phyloP scores from a whole-genome alignment of 129 eudicot genomes.

The carrot (Daucus carota) region DH1_v3.0 NC_030383.2:47025501-47026000 shows the following conservation, averaged over 20 bases:
- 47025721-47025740: neutral
- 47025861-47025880: conserved; percentile 53
- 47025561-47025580: too few species aligned
- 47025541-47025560: too few species aligned
- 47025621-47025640: too few species aligned
- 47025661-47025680: too few species aligned
- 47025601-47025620: too few species aligned
- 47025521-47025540: too few species aligned
- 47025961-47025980: conserved; percentile 24
- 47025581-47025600: too few species aligned
- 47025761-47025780: neutral
- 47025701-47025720: neutral
- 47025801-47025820: neutral
- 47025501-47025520: too few species aligned
- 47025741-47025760: neutral
- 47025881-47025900: conserved; percentile 68
- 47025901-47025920: conserved; percentile 17
- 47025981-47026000: conserved; percentile 23
- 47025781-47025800: neutral
- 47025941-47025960: conserved; percentile 24
- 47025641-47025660: too few species aligned
- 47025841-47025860: conserved; percentile 55
- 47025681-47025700: neutral
- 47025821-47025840: conserved; percentile 36
- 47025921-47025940: conserved; percentile 10